These are phyloP conservation scores for Metschnikowia vanudenii DNA, from an alignment of 805 yeast genomes.

Conservation along the genomic window DNA sequence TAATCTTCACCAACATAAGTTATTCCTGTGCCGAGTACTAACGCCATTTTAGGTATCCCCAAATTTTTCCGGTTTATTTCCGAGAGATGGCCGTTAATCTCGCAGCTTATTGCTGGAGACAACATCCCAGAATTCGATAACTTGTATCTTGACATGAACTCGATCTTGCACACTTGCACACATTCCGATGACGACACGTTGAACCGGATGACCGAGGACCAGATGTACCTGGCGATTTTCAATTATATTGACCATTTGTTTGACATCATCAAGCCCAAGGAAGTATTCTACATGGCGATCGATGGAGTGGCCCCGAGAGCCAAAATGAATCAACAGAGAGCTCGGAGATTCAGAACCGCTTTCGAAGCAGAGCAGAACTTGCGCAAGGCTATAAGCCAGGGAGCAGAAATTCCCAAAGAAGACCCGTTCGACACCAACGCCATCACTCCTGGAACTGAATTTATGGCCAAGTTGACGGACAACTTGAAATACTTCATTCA, in stretches of 20 bases:
- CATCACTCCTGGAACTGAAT: slow-evolving; percentile 96
- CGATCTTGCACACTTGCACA: slow-evolving; percentile 90
- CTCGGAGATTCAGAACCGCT: slow-evolving; percentile 93
- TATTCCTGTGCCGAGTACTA: neutral
- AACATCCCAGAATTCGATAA: slow-evolving; percentile 94
- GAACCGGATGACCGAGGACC: slow-evolving; percentile 75
- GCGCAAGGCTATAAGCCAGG: slow-evolving; percentile 69
- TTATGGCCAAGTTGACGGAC: slow-evolving; percentile 83
- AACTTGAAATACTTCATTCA: slow-evolving; percentile 85
- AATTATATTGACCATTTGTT: slow-evolving; percentile 93
- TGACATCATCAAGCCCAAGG: slow-evolving; percentile 79
- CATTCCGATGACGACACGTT: slow-evolving; percentile 69
- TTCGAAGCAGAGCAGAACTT: slow-evolving; percentile 83
- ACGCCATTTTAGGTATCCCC: slow-evolving; percentile 78
- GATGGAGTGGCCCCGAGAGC: slow-evolving; percentile 99
- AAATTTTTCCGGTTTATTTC: slow-evolving; percentile 95
- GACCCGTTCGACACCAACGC: slow-evolving; percentile 89
- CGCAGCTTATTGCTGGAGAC: slow-evolving; percentile 76
- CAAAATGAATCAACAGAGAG: slow-evolving; percentile 96
- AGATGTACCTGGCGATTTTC: slow-evolving; percentile 89
- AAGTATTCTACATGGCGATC: slow-evolving; percentile 91
- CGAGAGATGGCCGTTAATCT: slow-evolving; percentile 97
- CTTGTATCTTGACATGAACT: slow-evolving; percentile 94
- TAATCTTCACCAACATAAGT: no score
- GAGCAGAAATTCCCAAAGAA: slow-evolving; percentile 74